Evolutionary conservation across 208 protist species (phyloP), one percentile per base, ranked within the genome.

Genomic region (Jaenimonas drosophilae): DNA sequence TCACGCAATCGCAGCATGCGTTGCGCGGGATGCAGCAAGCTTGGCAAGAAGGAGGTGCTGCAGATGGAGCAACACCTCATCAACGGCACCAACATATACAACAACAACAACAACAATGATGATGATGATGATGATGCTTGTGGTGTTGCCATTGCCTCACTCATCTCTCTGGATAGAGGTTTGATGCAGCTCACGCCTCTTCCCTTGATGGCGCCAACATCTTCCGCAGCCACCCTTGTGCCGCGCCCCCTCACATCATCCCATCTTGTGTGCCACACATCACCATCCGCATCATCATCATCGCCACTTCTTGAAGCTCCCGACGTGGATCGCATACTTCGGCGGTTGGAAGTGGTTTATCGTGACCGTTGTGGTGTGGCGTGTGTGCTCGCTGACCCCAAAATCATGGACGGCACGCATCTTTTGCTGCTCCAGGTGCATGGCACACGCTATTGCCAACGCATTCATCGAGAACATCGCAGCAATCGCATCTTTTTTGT

Each of bases 401-500:
- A 59, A 34, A 41, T 44, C 2, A 31, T 36, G n/a, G 24, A 57
- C 11, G 45, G 55, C 0, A 49, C 16, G 2, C 66, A 69, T 3
- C 71, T 69, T 47, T 23, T 85, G 19, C 51, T 71, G 1, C 65
- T 79, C 25, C 54, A 53, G 2, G 54, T 93, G 1, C 7, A 39
- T 0, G 77, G 84, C 16, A 82, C 74, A 6, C 73, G 73, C 1
- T 93, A 75, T 53, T 93, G 84, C 44, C 68, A 69, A 16, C 62
- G 76, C 44, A 49, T 93, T 4, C 49, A 54, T 1, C 59, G 84
- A 24, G 70, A 93, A 43, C 84, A 93, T 55, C 62, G 69, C 12
- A 88, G 77, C 0, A 93, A 93, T 52, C 67, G 67, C 33, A 61
- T 93, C 2, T 93, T 89, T 55, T 44, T 89, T 21, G 71, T 74